These are phyloP conservation scores for Naganishia onofrii DNA, from an alignment of 768 basidiomycete species.

Conservation along the genomic window DNA sequence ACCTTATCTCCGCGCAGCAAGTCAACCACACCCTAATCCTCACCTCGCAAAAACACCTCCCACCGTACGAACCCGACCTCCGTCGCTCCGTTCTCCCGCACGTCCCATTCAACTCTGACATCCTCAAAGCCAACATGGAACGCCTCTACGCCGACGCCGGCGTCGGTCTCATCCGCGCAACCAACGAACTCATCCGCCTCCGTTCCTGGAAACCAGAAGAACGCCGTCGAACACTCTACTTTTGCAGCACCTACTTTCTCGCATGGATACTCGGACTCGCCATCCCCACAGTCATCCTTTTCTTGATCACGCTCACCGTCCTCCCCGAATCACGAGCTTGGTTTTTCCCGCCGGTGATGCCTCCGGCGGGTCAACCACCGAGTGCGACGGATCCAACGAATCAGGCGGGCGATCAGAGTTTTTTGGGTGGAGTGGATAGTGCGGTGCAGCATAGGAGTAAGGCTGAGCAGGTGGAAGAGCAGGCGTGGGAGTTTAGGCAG, in stretches of 20 bases:
- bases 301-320: slow-evolving; percentile 49
- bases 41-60: slow-evolving; percentile 47
- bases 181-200: slow-evolving; percentile 49
- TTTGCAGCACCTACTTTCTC: slow-evolving; percentile 50
- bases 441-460: slow-evolving; percentile 51
- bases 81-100: slow-evolving; percentile 52
- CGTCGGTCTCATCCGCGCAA: slow-evolving; percentile 45
- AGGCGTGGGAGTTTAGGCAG: slow-evolving; percentile 52
- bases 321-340: slow-evolving; percentile 47
- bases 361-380: slow-evolving; percentile 49
- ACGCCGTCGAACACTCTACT: slow-evolving; percentile 44
- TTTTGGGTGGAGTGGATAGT: slow-evolving; percentile 49
- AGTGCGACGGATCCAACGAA: slow-evolving; percentile 54
- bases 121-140: slow-evolving; percentile 53
- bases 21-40: slow-evolving; percentile 51
- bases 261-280: slow-evolving; percentile 52
- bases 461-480: slow-evolving; percentile 54
- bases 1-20: slow-evolving; percentile 41
- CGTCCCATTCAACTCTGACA: slow-evolving; percentile 53
- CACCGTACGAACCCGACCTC: slow-evolving; percentile 53
- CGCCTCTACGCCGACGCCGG: slow-evolving; percentile 52
- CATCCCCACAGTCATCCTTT: slow-evolving; percentile 45
- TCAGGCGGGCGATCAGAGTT: slow-evolving; percentile 51
- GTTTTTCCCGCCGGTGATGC: slow-evolving; percentile 52
- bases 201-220: slow-evolving; percentile 52